Percentiles rank a stretch among this genome's conserved stretches.
Conservation (phyloP, 306 rosid species). For the Boehmeria nivea region DNA sequence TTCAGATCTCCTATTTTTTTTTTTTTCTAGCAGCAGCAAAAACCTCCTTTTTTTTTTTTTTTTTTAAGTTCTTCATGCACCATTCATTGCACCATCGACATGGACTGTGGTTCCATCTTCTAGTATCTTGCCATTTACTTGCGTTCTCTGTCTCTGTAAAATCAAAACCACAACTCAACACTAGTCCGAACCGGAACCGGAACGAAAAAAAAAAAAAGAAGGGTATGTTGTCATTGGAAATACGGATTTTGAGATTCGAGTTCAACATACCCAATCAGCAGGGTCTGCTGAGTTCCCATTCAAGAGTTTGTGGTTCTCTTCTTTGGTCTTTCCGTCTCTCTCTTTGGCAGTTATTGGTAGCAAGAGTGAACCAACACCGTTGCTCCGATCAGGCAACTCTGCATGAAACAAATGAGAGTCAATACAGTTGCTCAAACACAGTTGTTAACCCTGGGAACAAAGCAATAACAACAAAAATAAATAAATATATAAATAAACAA, state of each 20-base stretch:
- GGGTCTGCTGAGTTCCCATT: slow-evolving; percentile 87
- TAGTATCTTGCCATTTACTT: slow-evolving; percentile 74
- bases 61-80: slow-evolving; percentile 38
- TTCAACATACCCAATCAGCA: slow-evolving; percentile 79
- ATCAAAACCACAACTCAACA: not conserved
- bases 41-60: not conserved
- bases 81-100: slow-evolving; percentile 61
- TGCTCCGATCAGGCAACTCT: slow-evolving; percentile 89
- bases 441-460: slow-evolving; percentile 1
- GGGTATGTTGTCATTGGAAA: too few relatives aligned
- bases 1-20: slow-evolving; percentile 23
- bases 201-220: too few relatives aligned
- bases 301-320: slow-evolving; percentile 84
- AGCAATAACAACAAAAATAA: not conserved
- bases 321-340: slow-evolving; percentile 65
- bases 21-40: slow-evolving; percentile 21
- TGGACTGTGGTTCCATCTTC: slow-evolving; percentile 74
- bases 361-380: slow-evolving; percentile 41
- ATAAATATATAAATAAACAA: not conserved
- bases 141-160: slow-evolving; percentile 89
- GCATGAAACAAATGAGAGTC: slow-evolving; percentile 27
- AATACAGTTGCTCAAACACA: slow-evolving; percentile 15
- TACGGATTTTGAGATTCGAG: slow-evolving; percentile 11
- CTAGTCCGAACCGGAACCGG: too few relatives aligned
- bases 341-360: slow-evolving; percentile 78